Evolutionary conservation across 495 filamentous ascomycete genomes (phyloP).

Genomic region (Lentithecium fluviatile): DNA sequence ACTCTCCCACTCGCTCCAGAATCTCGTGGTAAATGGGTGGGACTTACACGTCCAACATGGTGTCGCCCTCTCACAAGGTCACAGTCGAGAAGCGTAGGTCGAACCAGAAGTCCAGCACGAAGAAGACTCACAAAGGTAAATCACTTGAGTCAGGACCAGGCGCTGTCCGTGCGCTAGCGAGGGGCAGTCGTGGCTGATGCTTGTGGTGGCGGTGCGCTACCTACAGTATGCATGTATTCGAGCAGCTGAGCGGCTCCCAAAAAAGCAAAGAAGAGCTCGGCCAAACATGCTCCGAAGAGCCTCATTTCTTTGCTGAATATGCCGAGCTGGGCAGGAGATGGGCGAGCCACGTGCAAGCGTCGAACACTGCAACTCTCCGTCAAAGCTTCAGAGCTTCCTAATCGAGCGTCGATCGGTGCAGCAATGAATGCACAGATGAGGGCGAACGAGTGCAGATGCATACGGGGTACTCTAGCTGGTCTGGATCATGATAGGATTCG

Average conservation of each 20-base stretch:
- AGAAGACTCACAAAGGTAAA: too few relatives aligned
- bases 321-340: slow-evolving; percentile 4
- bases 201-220: slow-evolving; percentile 18
- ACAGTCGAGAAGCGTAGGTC: background rate
- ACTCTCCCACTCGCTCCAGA: background rate
- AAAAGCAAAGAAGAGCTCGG: slow-evolving; percentile 4
- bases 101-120: too few relatives aligned
- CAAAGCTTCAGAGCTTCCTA: slow-evolving; percentile 28
- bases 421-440: background rate
- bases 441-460: background rate
- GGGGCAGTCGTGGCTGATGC: slow-evolving; percentile 10
- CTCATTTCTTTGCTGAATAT: slow-evolving; percentile 4
- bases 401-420: slow-evolving; percentile 1
- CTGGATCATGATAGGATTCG: too few relatives aligned
- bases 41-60: slow-evolving; percentile 30
- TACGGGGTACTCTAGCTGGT: background rate
- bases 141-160: background rate
- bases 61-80: background rate
- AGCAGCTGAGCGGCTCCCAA: background rate
- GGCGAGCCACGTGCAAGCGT: slow-evolving; percentile 12
- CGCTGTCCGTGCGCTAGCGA: background rate
- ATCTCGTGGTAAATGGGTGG: background rate
- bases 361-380: slow-evolving; percentile 13
- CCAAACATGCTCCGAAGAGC: background rate
- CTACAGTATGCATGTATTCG: too few relatives aligned